Evolutionary conservation across 2,329 filamentous ascomycete genomes (phyloP).

Genomic region (Penicillium polonicum): DNA sequence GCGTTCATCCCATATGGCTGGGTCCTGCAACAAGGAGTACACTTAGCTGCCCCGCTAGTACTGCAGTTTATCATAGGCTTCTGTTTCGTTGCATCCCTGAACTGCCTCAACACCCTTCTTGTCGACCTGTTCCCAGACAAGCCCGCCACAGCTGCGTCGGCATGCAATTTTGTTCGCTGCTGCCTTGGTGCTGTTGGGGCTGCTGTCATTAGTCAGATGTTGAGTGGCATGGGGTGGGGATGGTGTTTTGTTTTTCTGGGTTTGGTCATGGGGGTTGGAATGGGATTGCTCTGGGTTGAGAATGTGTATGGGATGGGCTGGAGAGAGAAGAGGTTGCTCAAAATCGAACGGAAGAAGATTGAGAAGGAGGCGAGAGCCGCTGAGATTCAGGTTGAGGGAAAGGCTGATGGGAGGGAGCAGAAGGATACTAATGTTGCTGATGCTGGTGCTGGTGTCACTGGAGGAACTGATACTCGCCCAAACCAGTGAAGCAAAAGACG

Average conservation of each 20-base stretch:
- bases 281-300: conserved; percentile 21
- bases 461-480: not conserved
- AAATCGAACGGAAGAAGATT: conserved; percentile 11
- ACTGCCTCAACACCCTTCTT: conserved; percentile 30
- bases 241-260: conserved; percentile 33
- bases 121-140: conserved; percentile 31
- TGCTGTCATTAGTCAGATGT: conserved; percentile 27
- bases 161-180: conserved; percentile 32
- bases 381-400: not conserved
- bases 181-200: conserved; percentile 30
- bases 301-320: conserved; percentile 20
- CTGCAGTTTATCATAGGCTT: conserved; percentile 36
- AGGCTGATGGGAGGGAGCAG: not conserved
- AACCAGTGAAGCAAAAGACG: not conserved
- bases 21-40: conserved; percentile 24
- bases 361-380: not conserved
- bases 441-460: not conserved
- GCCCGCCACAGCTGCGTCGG: conserved; percentile 30
- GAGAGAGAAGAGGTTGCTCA: conserved; percentile 18
- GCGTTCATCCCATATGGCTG: conserved; percentile 35
- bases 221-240: conserved; percentile 27
- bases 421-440: not conserved
- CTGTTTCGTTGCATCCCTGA: conserved; percentile 24
- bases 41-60: conserved; percentile 27
- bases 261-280: conserved; percentile 11